phyloP scores from a whole-genome alignment of 108 stramenopile genomes.

The Cyclostephanos tholiformis region DNA sequence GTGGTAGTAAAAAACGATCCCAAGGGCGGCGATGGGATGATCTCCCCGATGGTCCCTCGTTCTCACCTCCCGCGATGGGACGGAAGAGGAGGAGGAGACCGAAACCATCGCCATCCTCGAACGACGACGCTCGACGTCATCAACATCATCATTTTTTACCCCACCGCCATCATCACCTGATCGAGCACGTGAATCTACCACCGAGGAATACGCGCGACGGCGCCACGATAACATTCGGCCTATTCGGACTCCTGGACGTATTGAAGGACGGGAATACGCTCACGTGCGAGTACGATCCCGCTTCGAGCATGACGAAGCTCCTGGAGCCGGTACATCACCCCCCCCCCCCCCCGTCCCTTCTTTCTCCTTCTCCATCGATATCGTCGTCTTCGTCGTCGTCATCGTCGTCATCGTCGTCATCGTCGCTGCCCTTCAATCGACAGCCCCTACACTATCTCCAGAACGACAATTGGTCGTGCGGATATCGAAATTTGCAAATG shows the following conservation, averaged over 20 bases:
- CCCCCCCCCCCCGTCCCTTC: too few relatives aligned
- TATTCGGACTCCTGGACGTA: constrained; percentile 5
- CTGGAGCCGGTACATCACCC: not conserved
- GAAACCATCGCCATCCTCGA: not conserved
- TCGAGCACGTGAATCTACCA: not conserved
- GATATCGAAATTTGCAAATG: constrained; percentile 85
- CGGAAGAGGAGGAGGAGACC: not conserved
- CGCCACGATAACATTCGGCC: constrained; percentile 24
- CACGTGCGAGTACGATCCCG: constrained; percentile 10
- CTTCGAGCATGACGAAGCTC: not conserved
- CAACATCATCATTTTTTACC: too few relatives aligned
- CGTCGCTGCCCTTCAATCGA: constrained; percentile 1
- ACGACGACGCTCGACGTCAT: too few relatives aligned
- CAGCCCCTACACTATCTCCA: constrained; percentile 56
- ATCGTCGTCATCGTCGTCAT: constrained; percentile 4
- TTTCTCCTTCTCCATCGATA: too few relatives aligned
- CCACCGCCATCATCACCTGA: not conserved
- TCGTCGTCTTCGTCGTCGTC: constrained; percentile 1
- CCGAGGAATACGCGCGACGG: constrained; percentile 7
- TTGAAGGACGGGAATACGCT: not conserved
- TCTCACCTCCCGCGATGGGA: not conserved
- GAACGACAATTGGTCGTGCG: constrained; percentile 81
- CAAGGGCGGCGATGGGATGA: not conserved
- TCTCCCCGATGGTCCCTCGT: not conserved
- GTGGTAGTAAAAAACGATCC: not conserved